A percentile compares a stretch with the other conserved stretches of the same genome.
Conservation (phyloP, 345 rosid genomes). For the Cochlearia excelsa region DNA sequence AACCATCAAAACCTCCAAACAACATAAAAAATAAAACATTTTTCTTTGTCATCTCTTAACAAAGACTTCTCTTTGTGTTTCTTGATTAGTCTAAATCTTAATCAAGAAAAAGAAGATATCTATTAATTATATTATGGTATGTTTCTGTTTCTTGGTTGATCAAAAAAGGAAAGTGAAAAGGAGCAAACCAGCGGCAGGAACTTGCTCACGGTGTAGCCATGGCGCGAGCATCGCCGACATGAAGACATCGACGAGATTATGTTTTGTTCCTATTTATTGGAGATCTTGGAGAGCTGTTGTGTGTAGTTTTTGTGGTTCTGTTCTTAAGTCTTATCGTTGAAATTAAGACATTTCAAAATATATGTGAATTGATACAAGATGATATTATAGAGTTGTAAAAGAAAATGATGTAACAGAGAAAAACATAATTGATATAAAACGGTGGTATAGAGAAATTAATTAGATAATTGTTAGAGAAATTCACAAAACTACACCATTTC, state of each 20-base stretch:
- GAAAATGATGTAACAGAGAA: no score
- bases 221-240: conserved; percentile 71
- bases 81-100: conserved; percentile 10
- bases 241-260: conserved; percentile 64
- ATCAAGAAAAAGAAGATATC: not conserved
- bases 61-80: conserved; percentile 11
- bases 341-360: not conserved
- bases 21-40: not conserved
- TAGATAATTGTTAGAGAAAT: no score
- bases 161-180: conserved; percentile 50
- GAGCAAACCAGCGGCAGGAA: conserved; percentile 70
- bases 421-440: no score
- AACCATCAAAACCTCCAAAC: conserved; percentile 13
- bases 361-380: no score
- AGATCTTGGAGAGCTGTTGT: conserved; percentile 67
- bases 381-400: no score
- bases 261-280: conserved; percentile 59
- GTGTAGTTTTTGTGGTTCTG: conserved; percentile 69
- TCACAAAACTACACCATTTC: no score
- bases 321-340: conserved; percentile 63
- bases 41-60: conserved; percentile 5
- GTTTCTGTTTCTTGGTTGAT: conserved; percentile 72
- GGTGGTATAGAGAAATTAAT: no score
- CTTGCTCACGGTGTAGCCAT: conserved; percentile 54
- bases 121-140: conserved; percentile 43